Base-by-base conservation (phyloP, 495 filamentous ascomycete genomes). In the Xylaria telfairii region DNA sequence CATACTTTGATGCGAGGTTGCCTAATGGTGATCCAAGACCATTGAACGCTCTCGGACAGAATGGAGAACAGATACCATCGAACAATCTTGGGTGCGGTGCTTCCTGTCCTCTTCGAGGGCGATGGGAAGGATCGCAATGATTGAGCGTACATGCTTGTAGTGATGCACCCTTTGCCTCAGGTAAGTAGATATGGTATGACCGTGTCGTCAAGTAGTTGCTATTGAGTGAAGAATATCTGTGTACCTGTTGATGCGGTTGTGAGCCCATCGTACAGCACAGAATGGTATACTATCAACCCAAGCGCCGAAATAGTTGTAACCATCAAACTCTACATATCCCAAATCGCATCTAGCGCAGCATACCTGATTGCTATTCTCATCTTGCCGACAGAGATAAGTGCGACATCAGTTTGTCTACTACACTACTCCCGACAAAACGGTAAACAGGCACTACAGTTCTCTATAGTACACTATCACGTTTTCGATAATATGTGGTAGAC, bases 61-160 rank as follows among this genome's bases (percentile, higher is more conserved):
- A 87, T 84, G 85, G 83, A 87, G 85, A 87, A 75, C 53, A 80
- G 81, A 76, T 77, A 67, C 63, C 75, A 82, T 76, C 83, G 83
- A 78, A 83, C 81, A 82, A 83, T 87, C 85, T 87, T 87, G 85
- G 85, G 85, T 87, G 85, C 85, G 83, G 83, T 83, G 82, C 80
- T 84, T 81, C 77, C 81, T 77, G 76, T 72, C 74, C 71, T 74
- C 70, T 74, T 34, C 67, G 72, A 74, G 73, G 73, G 71, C 80
- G 67, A 69, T 87, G 82, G 77, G 82, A 76, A 82, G 81, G 84
- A 80, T 77, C 84, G 84, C 84, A 87, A 87, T 87, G 84, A 85
- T 85, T 84, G 83, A 78, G 75, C 84, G 83, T 84, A 87, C 84
- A 87, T 83, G 39, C 24, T 42, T 54, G 13, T 13, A 13, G 9